A percentile compares a stretch with the other conserved stretches of the same genome.
Evolutionary conservation across 2,329 filamentous ascomycete species (phyloP).

Genomic region (Aspergillus luchuensis): DNA sequence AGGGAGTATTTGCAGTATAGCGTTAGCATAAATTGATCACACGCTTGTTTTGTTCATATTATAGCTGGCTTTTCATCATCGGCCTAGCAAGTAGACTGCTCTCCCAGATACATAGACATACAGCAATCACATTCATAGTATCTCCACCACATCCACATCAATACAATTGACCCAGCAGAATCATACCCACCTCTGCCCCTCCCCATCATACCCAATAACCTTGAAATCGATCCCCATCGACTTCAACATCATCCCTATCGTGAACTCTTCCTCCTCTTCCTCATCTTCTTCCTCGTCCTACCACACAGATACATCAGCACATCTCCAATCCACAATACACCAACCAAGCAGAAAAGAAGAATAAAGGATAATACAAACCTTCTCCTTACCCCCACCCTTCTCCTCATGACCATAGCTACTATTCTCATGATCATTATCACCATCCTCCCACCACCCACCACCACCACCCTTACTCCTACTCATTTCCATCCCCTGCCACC

Average conservation of each 20-base stretch:
- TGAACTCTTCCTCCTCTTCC: conserved; percentile 58
- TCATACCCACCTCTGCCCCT: conserved; percentile 56
- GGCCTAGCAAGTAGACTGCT: too few relatives aligned
- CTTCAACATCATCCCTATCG: conserved; percentile 70
- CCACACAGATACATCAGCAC: not conserved
- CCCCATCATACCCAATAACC: conserved; percentile 64
- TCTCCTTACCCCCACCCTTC: conserved; percentile 29
- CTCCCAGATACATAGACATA: not conserved
- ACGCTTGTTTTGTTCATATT: not conserved
- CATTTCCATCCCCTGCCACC: conserved; percentile 54
- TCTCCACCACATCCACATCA: not conserved
- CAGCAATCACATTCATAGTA: not conserved
- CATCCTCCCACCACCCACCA: conserved; percentile 38
- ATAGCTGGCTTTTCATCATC: too few relatives aligned
- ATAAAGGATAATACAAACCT: conserved; percentile 41
- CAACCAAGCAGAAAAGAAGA: not conserved
- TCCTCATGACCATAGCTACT: not conserved
- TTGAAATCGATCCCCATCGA: conserved; percentile 64
- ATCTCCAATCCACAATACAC: too few relatives aligned
- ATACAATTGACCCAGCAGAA: not conserved
- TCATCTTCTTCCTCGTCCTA: too few relatives aligned
- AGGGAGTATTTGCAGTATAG: not conserved
- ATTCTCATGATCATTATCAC: conserved; percentile 4
- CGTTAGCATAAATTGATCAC: not conserved
- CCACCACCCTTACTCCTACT: conserved; percentile 35